Percentiles rank a stretch among this genome's conserved stretches.
These are phyloP conservation scores for Tolypocladium endophyticum DNA, from an alignment of 2,329 filamentous ascomycete genomes.

Conservation along the genomic window DNA sequence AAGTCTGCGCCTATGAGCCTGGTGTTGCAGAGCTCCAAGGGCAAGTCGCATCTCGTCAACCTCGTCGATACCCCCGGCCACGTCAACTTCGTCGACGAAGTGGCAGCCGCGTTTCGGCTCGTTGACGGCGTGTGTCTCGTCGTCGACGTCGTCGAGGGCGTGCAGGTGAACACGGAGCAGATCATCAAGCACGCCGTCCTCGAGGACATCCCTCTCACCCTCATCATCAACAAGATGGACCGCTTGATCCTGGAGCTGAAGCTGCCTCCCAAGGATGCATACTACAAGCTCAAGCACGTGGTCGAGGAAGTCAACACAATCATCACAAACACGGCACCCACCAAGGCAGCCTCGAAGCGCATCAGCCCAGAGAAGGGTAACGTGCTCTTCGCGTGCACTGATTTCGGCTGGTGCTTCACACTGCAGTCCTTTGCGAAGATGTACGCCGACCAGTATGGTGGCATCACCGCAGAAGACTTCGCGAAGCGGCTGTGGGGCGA, in stretches of 20 bases:
- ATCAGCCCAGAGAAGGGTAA: constrained; percentile 95
- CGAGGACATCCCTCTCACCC: constrained; percentile 76
- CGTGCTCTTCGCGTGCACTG: constrained; percentile 89
- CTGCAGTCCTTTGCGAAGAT: constrained; percentile 89
- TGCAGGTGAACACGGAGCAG: constrained; percentile 95
- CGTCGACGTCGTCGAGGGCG: constrained; percentile 95
- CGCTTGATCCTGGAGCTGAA: constrained; percentile 89
- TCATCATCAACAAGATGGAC: constrained; percentile 97
- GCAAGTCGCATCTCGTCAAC: constrained; percentile 92
- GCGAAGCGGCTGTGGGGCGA: constrained; percentile 86
- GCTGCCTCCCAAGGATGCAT: constrained; percentile 86
- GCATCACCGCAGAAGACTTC: constrained; percentile 75
- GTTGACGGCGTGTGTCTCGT: constrained; percentile 89
- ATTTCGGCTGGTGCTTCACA: constrained; percentile 95
- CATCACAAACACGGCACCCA: constrained; percentile 79
- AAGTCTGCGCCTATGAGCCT: constrained; percentile 93
- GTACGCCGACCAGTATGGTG: constrained; percentile 83
- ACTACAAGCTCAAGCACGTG: constrained; percentile 99
- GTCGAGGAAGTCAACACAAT: constrained; percentile 95
- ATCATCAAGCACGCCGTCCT: constrained; percentile 93
- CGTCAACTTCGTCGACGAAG: constrained; percentile 97
- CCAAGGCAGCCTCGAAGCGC: constrained; percentile 66
- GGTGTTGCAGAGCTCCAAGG: constrained; percentile 75
- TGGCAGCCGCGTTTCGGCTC: constrained; percentile 75
- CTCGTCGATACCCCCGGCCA: constrained; percentile 94